These are phyloP conservation scores for Citrus trifoliata DNA, from an alignment of 345 rosid genomes.

Conservation along the genomic window DNA sequence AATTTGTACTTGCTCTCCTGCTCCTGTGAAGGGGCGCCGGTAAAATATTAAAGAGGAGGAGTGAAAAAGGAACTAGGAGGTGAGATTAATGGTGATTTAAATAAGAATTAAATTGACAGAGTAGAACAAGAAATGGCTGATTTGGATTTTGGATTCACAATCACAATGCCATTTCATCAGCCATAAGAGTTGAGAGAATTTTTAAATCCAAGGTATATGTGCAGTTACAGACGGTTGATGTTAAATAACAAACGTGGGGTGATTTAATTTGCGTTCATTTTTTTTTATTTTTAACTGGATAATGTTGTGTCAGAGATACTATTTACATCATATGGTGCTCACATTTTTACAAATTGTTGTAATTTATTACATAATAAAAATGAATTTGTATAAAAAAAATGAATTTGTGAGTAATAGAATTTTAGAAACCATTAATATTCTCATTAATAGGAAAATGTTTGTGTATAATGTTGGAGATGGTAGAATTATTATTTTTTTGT, in stretches of 20 bases:
- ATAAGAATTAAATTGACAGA: background rate
- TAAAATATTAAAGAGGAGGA: background rate
- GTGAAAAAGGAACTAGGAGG: background rate
- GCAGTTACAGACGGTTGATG: constrained; percentile 6
- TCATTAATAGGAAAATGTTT: too few species aligned
- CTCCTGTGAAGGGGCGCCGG: background rate
- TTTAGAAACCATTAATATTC: background rate
- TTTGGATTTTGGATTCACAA: background rate
- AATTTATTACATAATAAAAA: background rate
- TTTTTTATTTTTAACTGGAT: background rate
- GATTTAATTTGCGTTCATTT: too few species aligned
- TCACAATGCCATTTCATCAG: background rate
- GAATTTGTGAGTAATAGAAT: background rate
- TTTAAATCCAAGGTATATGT: background rate
- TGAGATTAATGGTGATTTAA: background rate
- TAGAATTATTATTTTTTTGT: too few species aligned
- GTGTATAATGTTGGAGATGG: too few species aligned
- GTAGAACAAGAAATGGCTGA: background rate
- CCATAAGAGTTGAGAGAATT: background rate
- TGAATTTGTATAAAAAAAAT: background rate
- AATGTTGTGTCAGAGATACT: background rate
- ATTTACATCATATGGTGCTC: background rate
- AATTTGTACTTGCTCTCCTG: background rate
- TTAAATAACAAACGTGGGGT: background rate
- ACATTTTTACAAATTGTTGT: background rate